Percentiles rank a stretch among this genome's conserved stretches.
These are phyloP conservation scores for Hanseniaspora lindneri DNA, from an alignment of 805 yeast species.

Conservation along the genomic window DNA sequence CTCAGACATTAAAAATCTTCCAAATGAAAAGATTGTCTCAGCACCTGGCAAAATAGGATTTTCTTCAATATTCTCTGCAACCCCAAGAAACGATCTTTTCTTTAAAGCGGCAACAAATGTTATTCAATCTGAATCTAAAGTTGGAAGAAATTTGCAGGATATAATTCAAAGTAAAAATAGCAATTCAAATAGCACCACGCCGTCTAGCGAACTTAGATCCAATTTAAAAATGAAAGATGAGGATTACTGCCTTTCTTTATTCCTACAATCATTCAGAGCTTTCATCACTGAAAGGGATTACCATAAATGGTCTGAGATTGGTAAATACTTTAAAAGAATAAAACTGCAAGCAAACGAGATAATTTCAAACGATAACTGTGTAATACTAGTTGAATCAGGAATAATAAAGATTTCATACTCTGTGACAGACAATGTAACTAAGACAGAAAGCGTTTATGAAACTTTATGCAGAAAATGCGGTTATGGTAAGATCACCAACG, in stretches of 20 bases:
- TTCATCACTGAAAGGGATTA: conserved; percentile 19
- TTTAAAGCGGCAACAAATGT: conserved; percentile 32
- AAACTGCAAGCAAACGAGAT: conserved; percentile 40
- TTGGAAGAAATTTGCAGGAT: conserved; percentile 20
- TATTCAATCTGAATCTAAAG: conserved; percentile 25
- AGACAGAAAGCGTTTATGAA: conserved; percentile 29
- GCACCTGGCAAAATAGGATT: neutral
- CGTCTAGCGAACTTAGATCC: conserved; percentile 13
- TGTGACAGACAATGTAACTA: conserved; percentile 18
- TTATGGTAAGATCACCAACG: conserved; percentile 34
- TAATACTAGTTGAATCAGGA: conserved; percentile 50
- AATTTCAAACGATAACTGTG: conserved; percentile 28
- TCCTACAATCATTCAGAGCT: conserved; percentile 25
- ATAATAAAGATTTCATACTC: conserved; percentile 38
- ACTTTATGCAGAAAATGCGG: conserved; percentile 45
- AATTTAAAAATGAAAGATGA: neutral
- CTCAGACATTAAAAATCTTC: neutral
- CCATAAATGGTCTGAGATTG: conserved; percentile 13
- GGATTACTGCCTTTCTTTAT: conserved; percentile 19
- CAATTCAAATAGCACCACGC: neutral
- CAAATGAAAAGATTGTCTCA: neutral
- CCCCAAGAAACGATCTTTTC: conserved; percentile 35
- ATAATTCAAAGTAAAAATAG: conserved; percentile 13
- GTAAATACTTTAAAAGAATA: conserved; percentile 38
- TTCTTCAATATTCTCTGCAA: conserved; percentile 17